Evolutionary conservation across 139 green algal species (phyloP).

Genomic region (Mychonastes homosphaera): DNA sequence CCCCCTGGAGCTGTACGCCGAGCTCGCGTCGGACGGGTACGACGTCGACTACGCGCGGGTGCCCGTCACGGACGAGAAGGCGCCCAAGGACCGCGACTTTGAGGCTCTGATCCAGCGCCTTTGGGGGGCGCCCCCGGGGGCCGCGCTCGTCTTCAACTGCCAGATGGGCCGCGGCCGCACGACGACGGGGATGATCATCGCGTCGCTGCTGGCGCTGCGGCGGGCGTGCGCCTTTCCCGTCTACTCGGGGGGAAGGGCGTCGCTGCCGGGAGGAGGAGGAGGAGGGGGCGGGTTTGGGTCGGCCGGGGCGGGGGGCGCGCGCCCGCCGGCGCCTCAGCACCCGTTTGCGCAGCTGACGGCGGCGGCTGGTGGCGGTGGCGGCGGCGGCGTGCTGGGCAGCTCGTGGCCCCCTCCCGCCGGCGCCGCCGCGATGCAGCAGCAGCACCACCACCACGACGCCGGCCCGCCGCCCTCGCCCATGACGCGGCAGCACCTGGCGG

Average conservation of each 20-base stretch:
- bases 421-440: background rate
- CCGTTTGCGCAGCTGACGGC: too few relatives aligned
- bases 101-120: conserved; percentile 46
- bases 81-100: conserved; percentile 69
- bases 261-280: too few relatives aligned
- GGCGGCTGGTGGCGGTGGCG: too few relatives aligned
- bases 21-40: conserved; percentile 43
- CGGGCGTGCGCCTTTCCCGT: conserved; percentile 28
- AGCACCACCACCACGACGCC: background rate
- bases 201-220: conserved; percentile 62
- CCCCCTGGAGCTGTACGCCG: conserved; percentile 69
- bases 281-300: background rate
- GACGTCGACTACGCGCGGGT: conserved; percentile 80
- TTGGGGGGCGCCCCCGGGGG: conserved; percentile 39
- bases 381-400: too few relatives aligned
- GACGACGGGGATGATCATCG: conserved; percentile 83
- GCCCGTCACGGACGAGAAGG: conserved; percentile 93
- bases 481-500: background rate
- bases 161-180: conserved; percentile 91
- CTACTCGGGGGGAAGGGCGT: too few relatives aligned
- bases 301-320: background rate
- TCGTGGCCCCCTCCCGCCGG: too few relatives aligned
- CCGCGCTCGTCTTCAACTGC: conserved; percentile 92
- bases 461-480: too few relatives aligned
- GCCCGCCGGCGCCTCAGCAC: too few relatives aligned